Percentiles rank a stretch among this genome's conserved stretches.
Evolutionary conservation across 2,329 filamentous ascomycete genomes (phyloP).

Genomic region (Fusarium sp.): DNA sequence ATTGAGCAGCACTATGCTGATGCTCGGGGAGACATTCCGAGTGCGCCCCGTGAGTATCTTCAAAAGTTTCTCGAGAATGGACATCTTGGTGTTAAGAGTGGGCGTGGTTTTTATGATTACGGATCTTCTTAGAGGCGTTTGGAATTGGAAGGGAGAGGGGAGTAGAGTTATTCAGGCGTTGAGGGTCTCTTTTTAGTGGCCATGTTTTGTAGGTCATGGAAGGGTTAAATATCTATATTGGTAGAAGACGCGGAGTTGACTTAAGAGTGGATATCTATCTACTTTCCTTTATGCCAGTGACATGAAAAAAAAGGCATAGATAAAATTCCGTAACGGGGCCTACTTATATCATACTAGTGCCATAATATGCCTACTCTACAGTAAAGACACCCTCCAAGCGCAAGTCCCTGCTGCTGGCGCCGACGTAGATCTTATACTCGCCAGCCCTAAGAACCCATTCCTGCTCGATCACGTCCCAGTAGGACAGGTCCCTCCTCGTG

Average conservation of each 20-base stretch:
- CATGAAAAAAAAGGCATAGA: neutral
- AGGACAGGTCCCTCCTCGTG: too few relatives aligned
- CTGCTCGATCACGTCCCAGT: too few relatives aligned
- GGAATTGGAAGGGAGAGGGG: neutral
- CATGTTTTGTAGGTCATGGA: neutral
- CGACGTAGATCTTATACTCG: too few relatives aligned
- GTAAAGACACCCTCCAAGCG: too few relatives aligned
- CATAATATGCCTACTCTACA: too few relatives aligned
- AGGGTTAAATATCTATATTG: neutral
- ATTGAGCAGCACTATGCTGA: constrained; percentile 48
- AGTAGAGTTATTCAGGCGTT: neutral
- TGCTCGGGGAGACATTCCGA: constrained; percentile 36
- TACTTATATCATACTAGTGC: too few relatives aligned
- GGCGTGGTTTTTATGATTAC: constrained; percentile 44
- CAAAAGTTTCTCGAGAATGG: constrained; percentile 36
- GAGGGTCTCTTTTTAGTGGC: neutral
- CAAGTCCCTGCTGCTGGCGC: too few relatives aligned
- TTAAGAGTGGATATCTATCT: neutral
- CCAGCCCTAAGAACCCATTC: too few relatives aligned
- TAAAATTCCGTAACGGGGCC: too few relatives aligned
- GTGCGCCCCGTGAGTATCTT: constrained; percentile 40
- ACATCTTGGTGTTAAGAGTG: constrained; percentile 44
- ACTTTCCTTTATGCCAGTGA: neutral
- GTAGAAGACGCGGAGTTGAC: neutral
- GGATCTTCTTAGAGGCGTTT: neutral